Conservation (phyloP, 768 basidiomycete genomes). For the Dioszegia aurantiaca region DNA sequence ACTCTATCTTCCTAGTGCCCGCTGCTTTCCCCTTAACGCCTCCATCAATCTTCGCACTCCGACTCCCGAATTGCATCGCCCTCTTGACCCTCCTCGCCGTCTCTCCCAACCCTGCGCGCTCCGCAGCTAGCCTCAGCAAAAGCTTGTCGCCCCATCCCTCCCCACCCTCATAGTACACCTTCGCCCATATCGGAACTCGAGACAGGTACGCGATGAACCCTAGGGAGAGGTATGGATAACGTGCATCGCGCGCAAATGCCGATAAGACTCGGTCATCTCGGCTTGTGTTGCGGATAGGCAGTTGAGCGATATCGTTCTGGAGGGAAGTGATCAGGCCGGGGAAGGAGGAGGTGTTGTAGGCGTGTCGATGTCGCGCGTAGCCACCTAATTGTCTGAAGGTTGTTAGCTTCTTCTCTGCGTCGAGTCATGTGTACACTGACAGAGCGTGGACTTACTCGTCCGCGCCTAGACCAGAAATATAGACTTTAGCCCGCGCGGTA, state of each 20-base stretch:
- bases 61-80: constrained; percentile 90
- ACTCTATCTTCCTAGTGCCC: constrained; percentile 5
- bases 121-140: constrained; percentile 69
- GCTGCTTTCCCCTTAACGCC: constrained; percentile 15
- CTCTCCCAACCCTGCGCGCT: constrained; percentile 69
- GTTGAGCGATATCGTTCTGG: constrained; percentile 80
- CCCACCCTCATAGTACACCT: constrained; percentile 62
- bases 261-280: constrained; percentile 93
- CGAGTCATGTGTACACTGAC: too few species aligned
- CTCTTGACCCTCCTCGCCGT: constrained; percentile 78
- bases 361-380: constrained; percentile 81
- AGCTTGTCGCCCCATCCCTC: constrained; percentile 87
- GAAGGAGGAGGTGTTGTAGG: constrained; percentile 56
- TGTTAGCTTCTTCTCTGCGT: too few species aligned
- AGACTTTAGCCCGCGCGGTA: constrained; percentile 70
- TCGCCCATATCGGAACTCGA: constrained; percentile 71
- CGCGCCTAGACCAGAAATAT: constrained; percentile 87
- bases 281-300: constrained; percentile 84
- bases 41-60: constrained; percentile 46
- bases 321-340: constrained; percentile 58
- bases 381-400: constrained; percentile 69
- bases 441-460: constrained; percentile 68
- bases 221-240: constrained; percentile 86
- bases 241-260: constrained; percentile 82
- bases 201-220: constrained; percentile 74